Evolutionary conservation across 129 eudicot genomes (phyloP).

Genomic region (Helianthus tuberosus): DNA sequence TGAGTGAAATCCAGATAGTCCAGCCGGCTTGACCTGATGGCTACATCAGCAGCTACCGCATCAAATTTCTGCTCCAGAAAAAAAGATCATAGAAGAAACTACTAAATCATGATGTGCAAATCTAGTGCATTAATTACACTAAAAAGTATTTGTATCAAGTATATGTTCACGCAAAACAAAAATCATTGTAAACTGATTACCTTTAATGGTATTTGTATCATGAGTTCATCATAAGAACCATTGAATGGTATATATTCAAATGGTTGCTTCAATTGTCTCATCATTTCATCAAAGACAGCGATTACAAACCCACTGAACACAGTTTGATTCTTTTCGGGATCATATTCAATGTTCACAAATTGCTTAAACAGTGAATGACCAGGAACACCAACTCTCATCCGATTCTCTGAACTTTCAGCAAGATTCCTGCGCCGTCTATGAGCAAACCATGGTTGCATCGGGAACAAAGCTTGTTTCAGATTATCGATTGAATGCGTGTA

Average conservation of each 20-base stretch:
- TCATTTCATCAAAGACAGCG: constrained; percentile 47
- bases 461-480: constrained; percentile 35
- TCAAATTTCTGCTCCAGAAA: constrained; percentile 38
- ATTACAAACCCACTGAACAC: constrained; percentile 50
- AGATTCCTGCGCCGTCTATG: constrained; percentile 46
- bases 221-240: constrained; percentile 46
- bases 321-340: constrained; percentile 20
- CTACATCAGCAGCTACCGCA: constrained; percentile 53
- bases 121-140: too few relatives aligned
- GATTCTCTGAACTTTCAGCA: constrained; percentile 32
- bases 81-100: neutral
- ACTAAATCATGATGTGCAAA: neutral
- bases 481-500: constrained; percentile 22
- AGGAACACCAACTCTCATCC: constrained; percentile 51
- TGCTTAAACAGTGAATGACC: constrained; percentile 48
- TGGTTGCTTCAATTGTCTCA: constrained; percentile 43
- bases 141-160: too few relatives aligned
- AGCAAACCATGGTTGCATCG: constrained; percentile 41
- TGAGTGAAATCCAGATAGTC: constrained; percentile 56
- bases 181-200: neutral
- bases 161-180: neutral
- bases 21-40: constrained; percentile 45
- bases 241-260: constrained; percentile 41
- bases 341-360: constrained; percentile 46
- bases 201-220: constrained; percentile 44